phyloP scores from a whole-genome alignment of 805 yeast genomes.

The Candida pini region DNA sequence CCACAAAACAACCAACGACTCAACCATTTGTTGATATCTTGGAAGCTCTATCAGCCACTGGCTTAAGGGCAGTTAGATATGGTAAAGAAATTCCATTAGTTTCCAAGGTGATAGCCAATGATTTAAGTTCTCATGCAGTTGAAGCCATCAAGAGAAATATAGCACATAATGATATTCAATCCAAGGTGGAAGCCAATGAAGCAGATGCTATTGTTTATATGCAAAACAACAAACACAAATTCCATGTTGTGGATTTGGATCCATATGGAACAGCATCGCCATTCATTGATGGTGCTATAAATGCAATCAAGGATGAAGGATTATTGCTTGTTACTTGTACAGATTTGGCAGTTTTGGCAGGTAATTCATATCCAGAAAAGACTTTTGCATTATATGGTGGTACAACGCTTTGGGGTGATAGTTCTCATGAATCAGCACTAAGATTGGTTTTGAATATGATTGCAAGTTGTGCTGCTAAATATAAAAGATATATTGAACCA shows the following conservation, averaged over 20 bases:
- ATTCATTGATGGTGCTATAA: slow-evolving; percentile 87
- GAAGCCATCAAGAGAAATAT: slow-evolving; percentile 69
- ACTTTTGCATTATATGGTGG: slow-evolving; percentile 96
- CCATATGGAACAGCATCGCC: slow-evolving; percentile 99
- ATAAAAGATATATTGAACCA: slow-evolving; percentile 85
- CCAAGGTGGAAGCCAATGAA: slow-evolving; percentile 57
- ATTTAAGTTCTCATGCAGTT: slow-evolving; percentile 81
- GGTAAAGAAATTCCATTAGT: slow-evolving; percentile 85
- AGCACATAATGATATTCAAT: slow-evolving; percentile 53
- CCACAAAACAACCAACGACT: slow-evolving; percentile 1
- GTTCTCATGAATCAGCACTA: slow-evolving; percentile 90
- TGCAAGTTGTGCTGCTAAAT: slow-evolving; percentile 80
- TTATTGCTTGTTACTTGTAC: slow-evolving; percentile 89
- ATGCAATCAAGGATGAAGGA: slow-evolving; percentile 79
- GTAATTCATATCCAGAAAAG: slow-evolving; percentile 94
- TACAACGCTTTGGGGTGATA: slow-evolving; percentile 75
- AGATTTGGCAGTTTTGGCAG: slow-evolving; percentile 92
- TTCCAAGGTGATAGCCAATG: slow-evolving; percentile 79
- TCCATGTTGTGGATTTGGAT: slow-evolving; percentile 88
- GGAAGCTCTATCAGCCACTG: slow-evolving; percentile 94
- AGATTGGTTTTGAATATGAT: slow-evolving; percentile 75
- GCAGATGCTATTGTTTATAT: slow-evolving; percentile 91
- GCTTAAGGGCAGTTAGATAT: slow-evolving; percentile 87
- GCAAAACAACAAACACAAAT: slow-evolving; percentile 48
- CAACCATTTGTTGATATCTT: slow-evolving; percentile 58